Evolutionary conservation across 2,329 filamentous ascomycete genomes (phyloP).

Genomic region (Zymoseptoria passerinii): DNA sequence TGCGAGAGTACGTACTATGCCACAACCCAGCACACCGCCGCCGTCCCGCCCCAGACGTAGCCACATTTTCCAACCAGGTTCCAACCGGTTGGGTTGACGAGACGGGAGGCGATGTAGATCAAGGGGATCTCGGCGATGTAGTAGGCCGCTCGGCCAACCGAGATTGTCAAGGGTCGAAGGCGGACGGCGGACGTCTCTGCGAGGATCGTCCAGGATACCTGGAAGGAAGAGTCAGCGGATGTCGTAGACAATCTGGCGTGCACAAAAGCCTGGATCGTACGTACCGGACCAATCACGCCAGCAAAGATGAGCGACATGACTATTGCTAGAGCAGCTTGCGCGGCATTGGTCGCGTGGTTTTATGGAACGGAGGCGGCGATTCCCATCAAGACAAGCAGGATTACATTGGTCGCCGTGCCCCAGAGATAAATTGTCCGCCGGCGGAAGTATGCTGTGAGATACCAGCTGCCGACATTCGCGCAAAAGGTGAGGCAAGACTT

Average conservation of each 20-base stretch:
- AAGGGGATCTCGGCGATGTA: slow-evolving; percentile 20
- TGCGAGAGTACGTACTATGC: slow-evolving; percentile 22
- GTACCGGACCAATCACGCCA: slow-evolving; percentile 16
- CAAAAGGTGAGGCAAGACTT: slow-evolving; percentile 16
- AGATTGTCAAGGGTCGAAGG: slow-evolving; percentile 19
- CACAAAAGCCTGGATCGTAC: neutral
- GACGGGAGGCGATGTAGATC: slow-evolving; percentile 14
- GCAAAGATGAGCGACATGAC: slow-evolving; percentile 36
- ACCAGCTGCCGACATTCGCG: slow-evolving; percentile 21
- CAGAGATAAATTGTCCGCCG: slow-evolving; percentile 33
- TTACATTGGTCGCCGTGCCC: slow-evolving; percentile 28
- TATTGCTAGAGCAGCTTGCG: slow-evolving; percentile 42
- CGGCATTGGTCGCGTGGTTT: slow-evolving; percentile 27
- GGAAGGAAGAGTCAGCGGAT: neutral
- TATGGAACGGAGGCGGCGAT: slow-evolving; percentile 13
- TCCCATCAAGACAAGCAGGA: slow-evolving; percentile 21
- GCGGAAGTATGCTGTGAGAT: slow-evolving; percentile 29
- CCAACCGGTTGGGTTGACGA: slow-evolving; percentile 28
- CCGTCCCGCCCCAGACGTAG: slow-evolving; percentile 42
- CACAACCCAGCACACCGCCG: slow-evolving; percentile 33
- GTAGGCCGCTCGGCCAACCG: slow-evolving; percentile 22
- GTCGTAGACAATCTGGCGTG: neutral
- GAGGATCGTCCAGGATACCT: slow-evolving; percentile 21
- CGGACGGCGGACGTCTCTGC: slow-evolving; percentile 23
- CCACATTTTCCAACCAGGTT: slow-evolving; percentile 38